Base-by-base conservation (phyloP, 192 early-diverging fungal genomes). In the Coemansia sp. region DNA sequence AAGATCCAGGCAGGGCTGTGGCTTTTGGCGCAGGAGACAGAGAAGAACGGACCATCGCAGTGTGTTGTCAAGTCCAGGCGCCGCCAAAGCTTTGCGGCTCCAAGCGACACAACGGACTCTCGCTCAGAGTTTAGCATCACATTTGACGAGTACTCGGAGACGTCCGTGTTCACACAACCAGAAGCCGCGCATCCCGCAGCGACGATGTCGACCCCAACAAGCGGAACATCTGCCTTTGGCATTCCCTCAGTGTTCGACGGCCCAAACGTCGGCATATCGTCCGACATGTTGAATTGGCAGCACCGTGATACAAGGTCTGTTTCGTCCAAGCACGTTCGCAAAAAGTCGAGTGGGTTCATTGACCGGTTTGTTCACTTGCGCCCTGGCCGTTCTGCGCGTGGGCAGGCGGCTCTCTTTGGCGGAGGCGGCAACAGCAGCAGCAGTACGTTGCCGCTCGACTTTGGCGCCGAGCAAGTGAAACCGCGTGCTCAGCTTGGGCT, bases 281-380 rank as follows among this genome's bases (percentile, higher is more conserved):
- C 43, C 40, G 28, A 25, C 56, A n/a, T 65, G 30, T 7, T 21
- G 25, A 33, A 28, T 10, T 72, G 59, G 70, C 64, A 66, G 33
- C 59, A 65, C 13, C 35, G 28, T 16, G 55, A 34, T 34, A 28
- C 68, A 21, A 63, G 60, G 21, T 40, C 68, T 4, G 42, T 51
- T 2, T 43, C 69, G 34, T 15, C 65, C 68, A 70, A 61, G 55
- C 78, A 73, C 25, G 31, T 55, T 4, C 72, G 66, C 67, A 81
- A 81, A 59, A 75, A 75, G 42, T 74, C 78, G 2, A 58, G 45
- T 34, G 78, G 78, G 25, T 66, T 81, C 23, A 81, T 75, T 7
- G 78, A 68, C 26, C 45, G 72, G 25, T 59, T 81, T 65, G 57
- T 66, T 9, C 57, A 72, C 21, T 25, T 81, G 40, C 67, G 62